A percentile compares a stretch with the other conserved stretches of the same genome.
Conservation (phyloP, 2,329 filamentous ascomycete genomes). For the Trematosphaeria pertusa region DNA sequence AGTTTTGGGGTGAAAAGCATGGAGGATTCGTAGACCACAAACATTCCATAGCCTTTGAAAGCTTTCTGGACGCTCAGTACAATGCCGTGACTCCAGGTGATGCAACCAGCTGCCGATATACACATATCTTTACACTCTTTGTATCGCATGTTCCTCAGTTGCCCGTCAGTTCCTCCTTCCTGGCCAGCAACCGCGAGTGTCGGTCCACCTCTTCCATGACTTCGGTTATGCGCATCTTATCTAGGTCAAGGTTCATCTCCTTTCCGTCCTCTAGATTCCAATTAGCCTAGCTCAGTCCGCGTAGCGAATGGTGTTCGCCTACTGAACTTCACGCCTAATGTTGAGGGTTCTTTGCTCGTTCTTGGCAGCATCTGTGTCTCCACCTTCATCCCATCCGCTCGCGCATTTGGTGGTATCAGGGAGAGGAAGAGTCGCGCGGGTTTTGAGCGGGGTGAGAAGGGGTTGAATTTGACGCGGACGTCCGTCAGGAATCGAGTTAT, state of each 20-base stretch:
- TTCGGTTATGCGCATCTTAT: conserved; percentile 82
- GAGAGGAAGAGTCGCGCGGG: conserved; percentile 89
- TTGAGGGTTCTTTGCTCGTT: conserved; percentile 70
- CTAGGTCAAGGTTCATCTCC: conserved; percentile 81
- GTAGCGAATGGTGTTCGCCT: conserved; percentile 35
- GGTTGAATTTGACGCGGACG: conserved; percentile 88
- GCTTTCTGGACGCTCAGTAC: conserved; percentile 11
- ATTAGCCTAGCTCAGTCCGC: conserved; percentile 21
- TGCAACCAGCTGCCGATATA: conserved; percentile 22
- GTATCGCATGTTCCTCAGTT: conserved; percentile 27
- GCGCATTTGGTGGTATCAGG: conserved; percentile 79
- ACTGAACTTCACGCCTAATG: conserved; percentile 87
- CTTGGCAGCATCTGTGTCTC: conserved; percentile 77
- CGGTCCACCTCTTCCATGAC: conserved; percentile 88
- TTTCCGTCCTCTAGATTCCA: conserved; percentile 80
- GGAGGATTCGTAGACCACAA: no score
- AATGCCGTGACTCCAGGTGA: conserved; percentile 35
- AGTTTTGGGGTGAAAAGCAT: no score
- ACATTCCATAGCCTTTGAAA: conserved; percentile 10
- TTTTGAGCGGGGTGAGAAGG: conserved; percentile 80
- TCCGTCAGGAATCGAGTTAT: conserved; percentile 87
- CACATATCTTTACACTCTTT: conserved; percentile 8
- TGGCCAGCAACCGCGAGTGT: conserved; percentile 81
- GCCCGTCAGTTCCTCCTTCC: conserved; percentile 77
- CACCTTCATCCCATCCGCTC: conserved; percentile 76